Evolutionary conservation across 495 filamentous ascomycete species (phyloP).

Genomic region (Oleoguttula mirabilis): DNA sequence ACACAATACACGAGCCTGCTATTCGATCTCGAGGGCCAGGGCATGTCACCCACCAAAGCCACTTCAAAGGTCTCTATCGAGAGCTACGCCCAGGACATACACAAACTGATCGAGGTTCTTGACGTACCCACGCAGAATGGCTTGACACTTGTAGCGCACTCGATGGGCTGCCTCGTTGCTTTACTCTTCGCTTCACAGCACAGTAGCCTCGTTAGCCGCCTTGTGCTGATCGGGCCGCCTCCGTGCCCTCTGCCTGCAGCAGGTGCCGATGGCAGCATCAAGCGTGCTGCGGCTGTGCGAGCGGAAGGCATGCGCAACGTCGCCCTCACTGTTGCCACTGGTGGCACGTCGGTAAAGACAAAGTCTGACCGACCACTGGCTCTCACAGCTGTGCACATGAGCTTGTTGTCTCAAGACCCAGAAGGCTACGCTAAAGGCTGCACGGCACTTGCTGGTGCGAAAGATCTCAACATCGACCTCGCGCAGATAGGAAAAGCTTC

Average conservation of each 20-base stretch:
- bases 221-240: slow-evolving; percentile 36
- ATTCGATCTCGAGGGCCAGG: slow-evolving; percentile 46
- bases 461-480: slow-evolving; percentile 23
- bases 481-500: slow-evolving; percentile 17
- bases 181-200: slow-evolving; percentile 31
- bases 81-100: slow-evolving; percentile 36
- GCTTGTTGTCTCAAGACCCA: slow-evolving; percentile 35
- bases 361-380: slow-evolving; percentile 30
- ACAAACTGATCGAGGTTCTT: slow-evolving; percentile 25
- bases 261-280: slow-evolving; percentile 32
- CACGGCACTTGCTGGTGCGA: slow-evolving; percentile 35
- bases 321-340: slow-evolving; percentile 32
- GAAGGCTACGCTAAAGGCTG: slow-evolving; percentile 47
- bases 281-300: slow-evolving; percentile 36
- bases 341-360: slow-evolving; percentile 34
- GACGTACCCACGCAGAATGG: slow-evolving; percentile 13
- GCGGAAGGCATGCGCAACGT: slow-evolving; percentile 34
- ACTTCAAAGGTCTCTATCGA: slow-evolving; percentile 30
- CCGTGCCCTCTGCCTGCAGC: slow-evolving; percentile 33
- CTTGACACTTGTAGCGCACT: slow-evolving; percentile 34
- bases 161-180: slow-evolving; percentile 37
- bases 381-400: slow-evolving; percentile 31
- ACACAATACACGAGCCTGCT: slow-evolving; percentile 20
- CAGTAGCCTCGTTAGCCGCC: slow-evolving; percentile 29
- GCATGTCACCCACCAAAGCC: slow-evolving; percentile 36